phyloP scores from a whole-genome alignment of 2,329 filamentous ascomycete species.

The Setomelanomma holmii region DNA sequence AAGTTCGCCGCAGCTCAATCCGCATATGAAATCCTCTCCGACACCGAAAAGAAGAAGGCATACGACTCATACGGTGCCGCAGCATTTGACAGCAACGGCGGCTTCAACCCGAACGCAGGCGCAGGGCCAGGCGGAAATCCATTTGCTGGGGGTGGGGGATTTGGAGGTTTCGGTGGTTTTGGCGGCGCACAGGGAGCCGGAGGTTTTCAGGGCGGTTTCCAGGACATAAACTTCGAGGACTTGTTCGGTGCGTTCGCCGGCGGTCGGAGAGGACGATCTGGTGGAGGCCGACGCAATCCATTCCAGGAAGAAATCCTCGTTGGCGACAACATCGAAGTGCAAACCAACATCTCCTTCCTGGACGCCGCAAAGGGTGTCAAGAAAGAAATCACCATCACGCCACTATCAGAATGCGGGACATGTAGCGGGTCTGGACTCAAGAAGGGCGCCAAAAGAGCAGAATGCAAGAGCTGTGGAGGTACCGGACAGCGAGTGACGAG shows the following conservation, averaged over 20 bases:
- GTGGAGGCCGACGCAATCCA: constrained; percentile 65
- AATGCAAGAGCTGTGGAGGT: constrained; percentile 83
- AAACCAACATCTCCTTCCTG: constrained; percentile 92
- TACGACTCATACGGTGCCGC: constrained; percentile 90
- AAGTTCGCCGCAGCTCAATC: constrained; percentile 92
- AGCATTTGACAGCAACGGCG: constrained; percentile 70
- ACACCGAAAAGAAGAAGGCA: constrained; percentile 89
- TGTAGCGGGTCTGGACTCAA: constrained; percentile 88
- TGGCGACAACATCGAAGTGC: constrained; percentile 96
- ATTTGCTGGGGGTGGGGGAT: constrained; percentile 61
- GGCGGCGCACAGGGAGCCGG: constrained; percentile 58
- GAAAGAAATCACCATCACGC: constrained; percentile 88
- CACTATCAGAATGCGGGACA: constrained; percentile 79
- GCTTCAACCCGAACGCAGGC: constrained; percentile 78
- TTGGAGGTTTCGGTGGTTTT: constrained; percentile 54
- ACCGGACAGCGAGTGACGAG: constrained; percentile 87
- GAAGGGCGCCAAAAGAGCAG: constrained; percentile 72
- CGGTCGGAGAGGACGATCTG: constrained; percentile 56
- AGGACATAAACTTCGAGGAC: constrained; percentile 95
- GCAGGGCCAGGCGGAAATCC: constrained; percentile 69
- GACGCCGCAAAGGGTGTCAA: constrained; percentile 90
- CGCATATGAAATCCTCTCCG: constrained; percentile 91
- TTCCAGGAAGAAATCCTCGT: constrained; percentile 84
- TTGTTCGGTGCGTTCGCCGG: constrained; percentile 87
- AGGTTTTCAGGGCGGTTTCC: constrained; percentile 76